phyloP scores from a whole-genome alignment of 23 red algal species.

The Gracilariopsis chorda region DNA sequence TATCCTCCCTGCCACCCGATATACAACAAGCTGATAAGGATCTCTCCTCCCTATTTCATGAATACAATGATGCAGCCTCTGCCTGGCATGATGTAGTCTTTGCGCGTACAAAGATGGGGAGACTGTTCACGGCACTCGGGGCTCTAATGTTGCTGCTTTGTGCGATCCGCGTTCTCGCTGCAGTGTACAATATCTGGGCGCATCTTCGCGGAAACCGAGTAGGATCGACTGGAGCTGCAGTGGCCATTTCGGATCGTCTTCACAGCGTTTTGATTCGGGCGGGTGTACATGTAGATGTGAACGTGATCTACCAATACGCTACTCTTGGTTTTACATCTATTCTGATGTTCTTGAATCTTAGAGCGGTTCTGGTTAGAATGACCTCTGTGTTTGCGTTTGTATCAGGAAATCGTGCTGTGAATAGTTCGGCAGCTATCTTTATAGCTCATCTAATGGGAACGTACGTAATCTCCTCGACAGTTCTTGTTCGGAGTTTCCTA shows the following conservation, averaged over 20 bases:
- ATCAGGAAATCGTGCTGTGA: constrained; percentile 48
- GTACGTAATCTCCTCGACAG: constrained; percentile 67
- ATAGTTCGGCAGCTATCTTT: constrained; percentile 66
- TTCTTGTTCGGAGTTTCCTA: constrained; percentile 51
- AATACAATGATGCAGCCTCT: constrained; percentile 64
- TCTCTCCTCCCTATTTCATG: constrained; percentile 17
- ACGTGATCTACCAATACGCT: constrained; percentile 59
- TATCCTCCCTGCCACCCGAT: constrained; percentile 37
- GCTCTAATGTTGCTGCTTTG: constrained; percentile 60
- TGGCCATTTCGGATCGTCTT: constrained; percentile 19
- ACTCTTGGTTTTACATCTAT: constrained; percentile 64
- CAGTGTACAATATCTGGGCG: constrained; percentile 40
- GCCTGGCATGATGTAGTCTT: constrained; percentile 36
- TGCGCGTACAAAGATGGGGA: constrained; percentile 41
- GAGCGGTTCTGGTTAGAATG: constrained; percentile 60
- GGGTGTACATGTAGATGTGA: constrained; percentile 46
- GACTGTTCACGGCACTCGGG: constrained; percentile 48
- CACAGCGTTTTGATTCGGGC: constrained; percentile 45
- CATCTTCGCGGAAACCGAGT: constrained; percentile 7
- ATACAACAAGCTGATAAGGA: constrained; percentile 9
- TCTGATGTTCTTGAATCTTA: constrained; percentile 49
- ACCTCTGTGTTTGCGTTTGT: constrained; percentile 68
- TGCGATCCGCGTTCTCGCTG: constrained; percentile 32
- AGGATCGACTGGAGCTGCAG: constrained; percentile 38
- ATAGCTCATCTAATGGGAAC: constrained; percentile 75